Evolutionary conservation across 2,329 filamentous ascomycete species (phyloP).

Genomic region (Pseudopyricularia javanii): DNA sequence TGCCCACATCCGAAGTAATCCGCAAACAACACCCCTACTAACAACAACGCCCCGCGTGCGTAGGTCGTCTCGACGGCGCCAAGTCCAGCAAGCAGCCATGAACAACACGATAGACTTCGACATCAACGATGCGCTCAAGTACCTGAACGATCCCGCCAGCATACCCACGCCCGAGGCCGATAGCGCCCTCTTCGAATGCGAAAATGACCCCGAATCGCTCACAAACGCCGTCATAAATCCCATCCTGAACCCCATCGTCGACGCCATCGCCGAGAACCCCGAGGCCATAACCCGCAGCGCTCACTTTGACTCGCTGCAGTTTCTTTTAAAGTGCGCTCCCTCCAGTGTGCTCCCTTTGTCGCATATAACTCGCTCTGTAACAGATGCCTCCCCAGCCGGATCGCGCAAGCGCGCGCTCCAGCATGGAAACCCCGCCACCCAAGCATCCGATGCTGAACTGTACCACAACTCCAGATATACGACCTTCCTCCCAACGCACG

Average conservation of each 20-base stretch:
- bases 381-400: background rate
- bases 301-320: slow-evolving; percentile 86
- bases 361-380: background rate
- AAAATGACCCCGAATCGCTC: slow-evolving; percentile 78
- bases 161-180: slow-evolving; percentile 83
- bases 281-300: slow-evolving; percentile 71
- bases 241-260: slow-evolving; percentile 82
- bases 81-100: slow-evolving; percentile 26
- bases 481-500: slow-evolving; percentile 64
- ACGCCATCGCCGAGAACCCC: slow-evolving; percentile 82
- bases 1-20: background rate
- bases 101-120: slow-evolving; percentile 76
- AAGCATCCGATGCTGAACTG: slow-evolving; percentile 48
- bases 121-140: slow-evolving; percentile 94
- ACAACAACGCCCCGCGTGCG: background rate
- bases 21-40: background rate
- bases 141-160: slow-evolving; percentile 80
- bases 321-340: slow-evolving; percentile 85
- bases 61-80: background rate
- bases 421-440: slow-evolving; percentile 8
- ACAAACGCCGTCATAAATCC: slow-evolving; percentile 69
- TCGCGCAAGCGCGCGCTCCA: background rate
- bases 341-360: slow-evolving; percentile 26
- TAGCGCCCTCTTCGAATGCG: slow-evolving; percentile 73
- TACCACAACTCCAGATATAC: slow-evolving; percentile 64